Evolutionary conservation across 192 early-diverging fungal genomes (phyloP), one percentile per base, ranked within the genome.

Genomic region (Mortierella hygrophila): DNA sequence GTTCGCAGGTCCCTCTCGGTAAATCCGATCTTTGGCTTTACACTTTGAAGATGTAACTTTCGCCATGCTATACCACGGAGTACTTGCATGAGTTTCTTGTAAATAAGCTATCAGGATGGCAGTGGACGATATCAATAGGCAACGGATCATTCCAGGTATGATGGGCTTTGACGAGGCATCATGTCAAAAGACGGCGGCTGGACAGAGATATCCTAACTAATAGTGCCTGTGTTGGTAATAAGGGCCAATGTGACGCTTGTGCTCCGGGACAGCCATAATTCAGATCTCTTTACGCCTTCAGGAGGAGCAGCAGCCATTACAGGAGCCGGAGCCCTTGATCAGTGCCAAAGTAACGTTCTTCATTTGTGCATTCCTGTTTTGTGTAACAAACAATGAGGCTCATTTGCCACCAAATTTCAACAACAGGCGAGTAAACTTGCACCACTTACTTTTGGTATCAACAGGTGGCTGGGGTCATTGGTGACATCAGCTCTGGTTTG

Each of bases 401-500:
- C 38, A 11, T n/a, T n/a, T 18, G 29, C 41, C 23, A 49, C 8
- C 9, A 47, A 26, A 44, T 23, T 18, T 20, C 6, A 46, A 37
- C 35, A 16, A 21, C 32, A 26, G 15, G 6, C 32, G 11, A 38
- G 7, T 7, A 3, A 70, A 70, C 20, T 35, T 35, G 35, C 35
- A 35, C 35, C 15, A 40, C 38, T 7, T 41, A 11, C 1, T 63
- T 46, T 4, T 18, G 15, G 47, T 18, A 18, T 49, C 16, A 18
- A 57, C n/a, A 83, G 72, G 88, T 89, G 4, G 80, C 87, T 26
- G 90, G 89, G 1, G 89, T 91, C 20, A 88, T 91, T 78, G 90
- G 90, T 7, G 90, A 91, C 71, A 79, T 89, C 2, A 57, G 72
- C 1, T 89, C 88, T 46, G 82, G 80, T 8, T 88, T 89, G 74